Conservation (phyloP, 2,329 filamentous ascomycete genomes). For the Talaromyces pinophilus region DNA sequence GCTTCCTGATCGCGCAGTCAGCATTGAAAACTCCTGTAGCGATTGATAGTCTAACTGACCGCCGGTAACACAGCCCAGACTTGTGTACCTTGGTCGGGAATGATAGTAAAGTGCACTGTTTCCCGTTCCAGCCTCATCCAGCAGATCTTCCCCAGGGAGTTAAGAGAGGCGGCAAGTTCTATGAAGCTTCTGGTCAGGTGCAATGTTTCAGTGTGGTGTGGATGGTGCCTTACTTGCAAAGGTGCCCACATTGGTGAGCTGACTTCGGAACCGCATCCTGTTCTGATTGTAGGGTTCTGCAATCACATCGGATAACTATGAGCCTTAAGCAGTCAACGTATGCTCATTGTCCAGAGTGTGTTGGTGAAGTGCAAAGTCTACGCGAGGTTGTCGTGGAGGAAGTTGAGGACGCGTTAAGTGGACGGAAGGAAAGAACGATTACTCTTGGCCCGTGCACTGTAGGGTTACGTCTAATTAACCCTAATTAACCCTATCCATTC, state of each 20-base stretch:
- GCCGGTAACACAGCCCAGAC: conserved; percentile 78
- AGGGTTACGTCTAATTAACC: too few species aligned
- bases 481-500: too few species aligned
- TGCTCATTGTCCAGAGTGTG: too few species aligned
- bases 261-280: conserved; percentile 56
- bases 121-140: conserved; percentile 90
- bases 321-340: not conserved
- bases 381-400: conserved; percentile 7
- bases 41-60: conserved; percentile 31
- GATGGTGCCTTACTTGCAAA: conserved; percentile 52
- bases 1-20: conserved; percentile 57
- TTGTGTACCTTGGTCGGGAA: conserved; percentile 90
- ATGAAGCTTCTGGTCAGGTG: conserved; percentile 21
- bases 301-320: not conserved
- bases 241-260: conserved; percentile 53
- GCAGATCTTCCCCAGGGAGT: conserved; percentile 74
- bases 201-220: not conserved
- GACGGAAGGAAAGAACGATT: not conserved
- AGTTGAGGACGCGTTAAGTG: conserved; percentile 18
- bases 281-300: not conserved
- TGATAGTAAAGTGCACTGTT: conserved; percentile 88
- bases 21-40: not conserved
- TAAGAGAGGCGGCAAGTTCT: conserved; percentile 65
- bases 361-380: not conserved
- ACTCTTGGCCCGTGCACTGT: conserved; percentile 18